phyloP scores from a whole-genome alignment of 2,329 filamentous ascomycete genomes.

The Ophiognomonia clavigignenti-juglandacearum region DNA sequence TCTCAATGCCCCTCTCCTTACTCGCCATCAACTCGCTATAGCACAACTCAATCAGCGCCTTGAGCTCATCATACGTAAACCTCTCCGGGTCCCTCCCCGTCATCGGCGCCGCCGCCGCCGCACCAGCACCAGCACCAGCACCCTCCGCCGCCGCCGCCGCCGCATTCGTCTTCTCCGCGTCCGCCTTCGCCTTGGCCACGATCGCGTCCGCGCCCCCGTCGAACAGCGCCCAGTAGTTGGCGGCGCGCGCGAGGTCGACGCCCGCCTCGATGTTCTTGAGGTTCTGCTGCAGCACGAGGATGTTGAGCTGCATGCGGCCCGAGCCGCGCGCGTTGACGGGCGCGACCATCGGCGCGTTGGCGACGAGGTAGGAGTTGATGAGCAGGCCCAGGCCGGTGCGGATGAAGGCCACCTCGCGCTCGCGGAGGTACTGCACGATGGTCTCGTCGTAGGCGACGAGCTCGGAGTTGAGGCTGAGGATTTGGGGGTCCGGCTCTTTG shows the following conservation, averaged over 20 bases:
- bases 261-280: constrained; percentile 84
- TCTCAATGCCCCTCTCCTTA: constrained; percentile 61
- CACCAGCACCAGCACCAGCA: no score
- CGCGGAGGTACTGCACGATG: constrained; percentile 65
- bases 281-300: constrained; percentile 92
- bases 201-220: constrained; percentile 60
- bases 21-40: constrained; percentile 64
- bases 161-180: constrained; percentile 29
- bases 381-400: constrained; percentile 71
- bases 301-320: constrained; percentile 87
- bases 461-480: constrained; percentile 78
- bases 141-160: constrained; percentile 20
- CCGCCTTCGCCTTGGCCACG: constrained; percentile 54
- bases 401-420: constrained; percentile 69
- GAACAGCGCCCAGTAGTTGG: constrained; percentile 67
- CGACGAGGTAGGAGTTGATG: constrained; percentile 73
- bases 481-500: constrained; percentile 70
- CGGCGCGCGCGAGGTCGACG: constrained; percentile 58
- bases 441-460: constrained; percentile 87
- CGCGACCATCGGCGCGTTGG: constrained; percentile 64
- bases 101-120: constrained; percentile 22
- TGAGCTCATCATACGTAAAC: constrained; percentile 64
- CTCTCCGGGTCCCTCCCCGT: constrained; percentile 30
- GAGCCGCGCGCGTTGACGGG: constrained; percentile 83
- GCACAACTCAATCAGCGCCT: constrained; percentile 60